Base-by-base conservation (phyloP, 2,329 filamentous ascomycete species). In the Stagonosporopsis vannaccii region DNA sequence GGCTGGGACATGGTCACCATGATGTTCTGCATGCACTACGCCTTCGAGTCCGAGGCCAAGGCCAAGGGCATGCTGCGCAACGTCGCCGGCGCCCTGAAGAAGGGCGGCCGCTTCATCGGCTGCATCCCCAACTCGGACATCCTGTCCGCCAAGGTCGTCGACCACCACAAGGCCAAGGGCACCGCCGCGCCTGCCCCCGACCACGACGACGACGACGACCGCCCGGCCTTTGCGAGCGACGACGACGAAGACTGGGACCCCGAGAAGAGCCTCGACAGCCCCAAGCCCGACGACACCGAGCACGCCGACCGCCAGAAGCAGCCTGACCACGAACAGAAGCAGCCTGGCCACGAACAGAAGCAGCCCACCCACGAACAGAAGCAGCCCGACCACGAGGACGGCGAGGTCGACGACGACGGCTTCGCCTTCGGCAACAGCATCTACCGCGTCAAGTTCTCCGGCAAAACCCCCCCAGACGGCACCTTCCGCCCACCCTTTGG, bases 1-100 rank as follows among this genome's bases (percentile, higher is more conserved):
- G 80, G 81, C 4, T 99, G 98, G 68, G 95, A 99, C 73, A 90
- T 98, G 37, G 94, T 99, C 61, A 92, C 90, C 72, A 97, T 97
- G 86, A 99, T 99, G 95, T 99, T 99, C 77, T 96, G 92, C 70
- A 95, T 99, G 87, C 95, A 99, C 79, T 99, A 99, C 75, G 93
- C 95, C 6, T 99, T 98, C 67, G 95, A 98, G 80, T 91, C 83
- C 48, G 94, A 99, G 75, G 85, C 87, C 43, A 96, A 97, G 76
- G 92, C 94, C 2, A 87, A 92, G 40, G 90, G 87, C 60, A 98
- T 99, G 95, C 83, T 99, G 52, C 86, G 88, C 69, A 99, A 99
- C 71, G 94, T 99, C 3, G 89, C 95, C 0, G 90, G 92, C 1
- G 86, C 90, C 2, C 78, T 99, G 69, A 97, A 94, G 76, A 97